Base-by-base conservation (phyloP, 2,329 filamentous ascomycete species). In the Phialophora chinensis region DNA sequence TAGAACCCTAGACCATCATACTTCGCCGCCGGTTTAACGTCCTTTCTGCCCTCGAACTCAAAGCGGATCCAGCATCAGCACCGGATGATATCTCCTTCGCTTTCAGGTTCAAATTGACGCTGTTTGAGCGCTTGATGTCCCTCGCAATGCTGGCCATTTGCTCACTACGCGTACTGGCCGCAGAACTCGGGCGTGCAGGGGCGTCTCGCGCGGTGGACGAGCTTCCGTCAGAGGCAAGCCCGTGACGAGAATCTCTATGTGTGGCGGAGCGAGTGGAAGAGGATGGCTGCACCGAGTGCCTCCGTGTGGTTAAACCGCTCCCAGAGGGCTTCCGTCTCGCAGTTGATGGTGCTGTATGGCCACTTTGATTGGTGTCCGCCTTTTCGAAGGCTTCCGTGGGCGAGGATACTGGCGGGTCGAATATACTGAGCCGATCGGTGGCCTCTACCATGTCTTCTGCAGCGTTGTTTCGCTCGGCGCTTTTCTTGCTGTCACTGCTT, bases 381-480 rank as follows among this genome's bases (percentile, higher is more conserved):
- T 60, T 49, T 58, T 62, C 64, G 5, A 58, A 38, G 12, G 59
- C 60, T 49, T 66, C 64, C 38, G 59, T 31, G 3, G 66, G 70
- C 29, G 71, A 71, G 23, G 71, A 71, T 20, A 17, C 14, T 33
- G 70, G 69, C n/a, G 63, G 68, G 27, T 72, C 71, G 49, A 69
- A 72, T 23, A 72, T 72, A 59, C 58, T 73, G 58, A 71, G 66
- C 64, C 60, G 68, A 63, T 69, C 66, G 58, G 68, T 68, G 35
- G 66, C 69, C 33, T 61, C 69, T 65, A 62, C 70, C 60, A 66
- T 63, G 29, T 55, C 69, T 56, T 63, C 62, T 56, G 25, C 61
- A 23, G 50, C 31, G 38, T 56, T 49, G 50, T 25, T 50, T 52
- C 42, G 49, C 17, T 66, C 61, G n/a, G 62, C 38, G 17, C 14